Evolutionary conservation across 2,329 filamentous ascomycete species (phyloP).

Genomic region (Talaromyces sp.): DNA sequence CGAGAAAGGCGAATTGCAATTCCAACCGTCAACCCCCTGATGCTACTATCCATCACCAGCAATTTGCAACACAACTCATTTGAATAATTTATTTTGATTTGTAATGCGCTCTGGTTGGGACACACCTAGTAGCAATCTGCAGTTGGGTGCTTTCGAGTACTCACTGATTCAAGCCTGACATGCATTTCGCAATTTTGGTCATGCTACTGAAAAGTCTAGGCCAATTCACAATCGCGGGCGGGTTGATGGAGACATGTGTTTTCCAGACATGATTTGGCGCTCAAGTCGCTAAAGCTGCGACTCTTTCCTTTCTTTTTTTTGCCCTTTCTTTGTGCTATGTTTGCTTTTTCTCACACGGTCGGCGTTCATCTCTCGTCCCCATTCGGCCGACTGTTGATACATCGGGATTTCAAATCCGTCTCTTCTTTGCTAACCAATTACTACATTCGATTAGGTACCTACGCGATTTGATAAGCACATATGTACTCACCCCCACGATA

Average conservation of each 20-base stretch:
- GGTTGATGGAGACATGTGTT: not conserved
- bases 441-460: conserved; percentile 38
- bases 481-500: conserved; percentile 61
- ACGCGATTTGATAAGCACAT: conserved; percentile 52
- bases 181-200: conserved; percentile 9
- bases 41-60: conserved; percentile 10
- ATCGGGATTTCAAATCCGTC: not conserved
- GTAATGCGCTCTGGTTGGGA: conserved; percentile 5
- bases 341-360: conserved; percentile 8
- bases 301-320: conserved; percentile 2
- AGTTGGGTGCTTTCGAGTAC: conserved; percentile 1
- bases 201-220: conserved; percentile 4
- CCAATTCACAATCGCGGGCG: not conserved
- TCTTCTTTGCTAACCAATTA: conserved; percentile 1
- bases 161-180: not conserved
- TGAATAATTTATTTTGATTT: conserved; percentile 7
- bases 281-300: not conserved
- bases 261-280: conserved; percentile 6
- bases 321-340: not conserved
- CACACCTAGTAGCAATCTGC: conserved; percentile 13
- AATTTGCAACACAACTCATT: not conserved
- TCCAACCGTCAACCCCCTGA: not conserved
- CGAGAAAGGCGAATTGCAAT: conserved; percentile 9
- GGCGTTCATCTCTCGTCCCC: not conserved
- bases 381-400: not conserved